Evolutionary conservation across 176 grass and related monocot genomes (phyloP), one percentile per base, ranked within the genome.

Genomic region (Urochloa ruziziensis): DNA sequence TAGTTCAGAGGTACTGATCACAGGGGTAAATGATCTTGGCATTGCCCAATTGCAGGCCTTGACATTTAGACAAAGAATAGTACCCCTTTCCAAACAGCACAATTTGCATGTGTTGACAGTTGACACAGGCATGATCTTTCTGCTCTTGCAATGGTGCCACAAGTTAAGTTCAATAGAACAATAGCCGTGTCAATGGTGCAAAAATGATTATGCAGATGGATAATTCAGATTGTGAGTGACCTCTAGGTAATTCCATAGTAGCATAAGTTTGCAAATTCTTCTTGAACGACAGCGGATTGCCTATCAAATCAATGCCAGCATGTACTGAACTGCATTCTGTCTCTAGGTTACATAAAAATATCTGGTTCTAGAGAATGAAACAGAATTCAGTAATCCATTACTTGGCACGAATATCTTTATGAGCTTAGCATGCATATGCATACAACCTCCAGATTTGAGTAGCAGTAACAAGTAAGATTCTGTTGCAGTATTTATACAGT

Each of bases 401-500:
- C 39, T 42, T 29, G 8, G 21, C 17, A 18, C 5, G 42, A 47
- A 15, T 68, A 64, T 65, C 10, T 25, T 51, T 18, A 13, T 24
- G 37, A 61, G 30, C 17, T 25, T 3, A 23, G 4, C 37, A 17
- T 62, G 68, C 6, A 61, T 51, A 17, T 62, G 68, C 6, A 61
- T 51, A 57, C 19, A 24, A 7, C 13, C 15, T 84, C 43, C 79
- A 44, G 6, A 39, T 64, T 52, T 66, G 14, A 42, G 33, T 82
- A 61, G 16, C 44, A 74, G 5, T 40, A 9, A 37, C 36, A n/a
- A n/a, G n/a, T 37, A 18, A 67, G 21, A 19, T 23, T 66, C 21
- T 61, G 53, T 17, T 88, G 83, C 90, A 94, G 94, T 89, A 83
- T 83, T 69, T 94, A 6, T 92, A 88, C 69, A 82, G n/a, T 10